phyloP scores from a whole-genome alignment of 441 rosid species.

The Cnidoscolus chayamansa region DNA sequence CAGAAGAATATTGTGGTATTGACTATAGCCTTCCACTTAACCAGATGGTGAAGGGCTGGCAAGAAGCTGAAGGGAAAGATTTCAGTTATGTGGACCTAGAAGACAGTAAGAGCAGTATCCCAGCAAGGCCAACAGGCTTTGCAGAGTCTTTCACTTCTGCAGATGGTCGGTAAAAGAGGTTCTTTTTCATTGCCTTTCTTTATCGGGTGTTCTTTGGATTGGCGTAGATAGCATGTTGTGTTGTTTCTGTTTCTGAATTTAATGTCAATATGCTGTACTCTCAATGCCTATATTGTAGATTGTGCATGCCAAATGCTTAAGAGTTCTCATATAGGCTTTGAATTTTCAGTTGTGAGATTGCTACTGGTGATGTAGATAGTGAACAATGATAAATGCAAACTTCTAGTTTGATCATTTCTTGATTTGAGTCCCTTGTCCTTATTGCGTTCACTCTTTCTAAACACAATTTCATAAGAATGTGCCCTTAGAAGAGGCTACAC shows the following conservation, averaged over 20 bases:
- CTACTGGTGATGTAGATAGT: conserved; percentile 34
- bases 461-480: too few relatives aligned
- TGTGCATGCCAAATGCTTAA: conserved; percentile 13
- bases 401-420: conserved; percentile 5
- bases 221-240: conserved; percentile 31
- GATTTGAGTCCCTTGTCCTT: too few relatives aligned
- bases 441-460: too few relatives aligned
- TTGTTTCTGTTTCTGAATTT: conserved; percentile 21
- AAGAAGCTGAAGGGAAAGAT: conserved; percentile 70
- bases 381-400: conserved; percentile 23
- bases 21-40: conserved; percentile 70
- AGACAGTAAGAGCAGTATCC: conserved; percentile 68
- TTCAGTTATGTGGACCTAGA: conserved; percentile 44
- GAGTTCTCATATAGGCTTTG: conserved; percentile 21
- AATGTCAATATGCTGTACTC: conserved; percentile 28
- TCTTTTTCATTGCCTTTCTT: conserved; percentile 8
- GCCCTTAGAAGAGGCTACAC: neutral
- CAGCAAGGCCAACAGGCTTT: conserved; percentile 65
- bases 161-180: conserved; percentile 54
- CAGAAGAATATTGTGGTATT: conserved; percentile 60
- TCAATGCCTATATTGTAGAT: conserved; percentile 2
- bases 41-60: conserved; percentile 81
- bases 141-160: conserved; percentile 65
- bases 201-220: conserved; percentile 8
- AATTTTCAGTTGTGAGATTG: conserved; percentile 16